These are phyloP conservation scores for Crithidia bombi DNA, from an alignment of 208 protist genomes.

Conservation along the genomic window DNA sequence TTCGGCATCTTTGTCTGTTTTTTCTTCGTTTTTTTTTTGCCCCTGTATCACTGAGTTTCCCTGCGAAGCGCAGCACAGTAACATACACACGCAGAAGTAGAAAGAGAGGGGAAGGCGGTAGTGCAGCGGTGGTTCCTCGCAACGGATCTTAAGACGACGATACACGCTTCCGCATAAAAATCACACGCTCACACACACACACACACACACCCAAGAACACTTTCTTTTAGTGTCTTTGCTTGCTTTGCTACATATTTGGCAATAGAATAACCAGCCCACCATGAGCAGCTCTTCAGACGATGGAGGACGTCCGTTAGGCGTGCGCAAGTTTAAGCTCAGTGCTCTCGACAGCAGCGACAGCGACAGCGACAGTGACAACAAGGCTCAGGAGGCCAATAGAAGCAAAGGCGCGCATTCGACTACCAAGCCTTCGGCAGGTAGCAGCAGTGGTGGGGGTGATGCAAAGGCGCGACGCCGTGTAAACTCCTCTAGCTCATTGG, in stretches of 20 bases:
- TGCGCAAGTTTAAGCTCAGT: conserved; percentile 5
- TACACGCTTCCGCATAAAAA: too few species aligned
- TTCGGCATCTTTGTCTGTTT: too few species aligned
- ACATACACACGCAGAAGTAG: too few species aligned
- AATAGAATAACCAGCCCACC: not conserved
- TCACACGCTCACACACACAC: too few species aligned
- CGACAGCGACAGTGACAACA: not conserved
- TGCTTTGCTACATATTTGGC: not conserved
- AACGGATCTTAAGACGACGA: too few species aligned
- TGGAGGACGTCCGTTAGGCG: not conserved
- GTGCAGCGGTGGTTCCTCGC: too few species aligned
- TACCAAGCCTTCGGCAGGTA: not conserved
- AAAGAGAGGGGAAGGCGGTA: too few species aligned
- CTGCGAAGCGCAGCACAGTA: too few species aligned
- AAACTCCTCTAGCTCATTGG: conserved; percentile 10
- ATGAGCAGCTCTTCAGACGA: conserved; percentile 20
- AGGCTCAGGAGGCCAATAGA: not conserved
- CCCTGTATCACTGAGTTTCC: too few species aligned
- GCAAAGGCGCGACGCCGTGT: not conserved
- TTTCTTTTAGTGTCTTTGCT: not conserved
- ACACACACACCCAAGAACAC: too few species aligned
- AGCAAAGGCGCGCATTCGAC: not conserved
- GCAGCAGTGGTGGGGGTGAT: not conserved
- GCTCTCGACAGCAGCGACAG: conserved; percentile 9
- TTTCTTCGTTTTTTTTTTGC: too few species aligned